These are phyloP conservation scores for Quercus berberidifolia DNA, from an alignment of 306 rosid genomes.

Conservation along the genomic window DNA sequence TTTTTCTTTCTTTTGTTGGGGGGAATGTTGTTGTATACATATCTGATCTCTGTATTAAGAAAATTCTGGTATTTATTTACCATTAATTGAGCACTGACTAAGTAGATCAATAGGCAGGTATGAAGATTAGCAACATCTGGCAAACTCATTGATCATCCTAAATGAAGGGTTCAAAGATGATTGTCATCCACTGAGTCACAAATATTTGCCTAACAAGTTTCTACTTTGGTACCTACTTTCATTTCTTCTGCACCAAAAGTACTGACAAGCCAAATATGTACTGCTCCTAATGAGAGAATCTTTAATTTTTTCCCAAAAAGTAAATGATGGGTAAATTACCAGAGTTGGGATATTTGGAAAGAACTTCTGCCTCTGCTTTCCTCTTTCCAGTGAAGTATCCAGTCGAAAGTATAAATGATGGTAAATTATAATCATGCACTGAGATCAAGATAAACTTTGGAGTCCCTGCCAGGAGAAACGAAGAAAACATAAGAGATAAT, in stretches of 20 bases:
- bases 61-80: not conserved
- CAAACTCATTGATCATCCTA: not conserved
- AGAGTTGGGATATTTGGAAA: conserved; percentile 85
- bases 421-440: conserved; percentile 89
- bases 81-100: not conserved
- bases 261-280: not conserved
- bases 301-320: not conserved
- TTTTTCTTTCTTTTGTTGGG: not conserved
- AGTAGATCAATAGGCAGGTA: not conserved
- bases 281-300: not conserved
- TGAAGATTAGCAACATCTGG: not conserved
- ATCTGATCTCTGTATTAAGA: not conserved
- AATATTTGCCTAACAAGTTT: not conserved
- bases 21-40: not conserved
- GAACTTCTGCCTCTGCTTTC: conserved; percentile 96
- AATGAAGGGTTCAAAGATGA: not conserved
- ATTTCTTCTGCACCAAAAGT: not conserved
- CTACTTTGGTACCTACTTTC: not conserved
- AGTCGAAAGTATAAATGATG: conserved; percentile 71
- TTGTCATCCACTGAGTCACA: not conserved
- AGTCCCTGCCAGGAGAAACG: conserved; percentile 53
- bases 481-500: not conserved
- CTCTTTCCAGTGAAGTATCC: conserved; percentile 94
- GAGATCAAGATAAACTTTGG: conserved; percentile 90
- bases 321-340: conserved; percentile 44